These are phyloP conservation scores for Magnaporthiopsis rhizophila DNA, from an alignment of 2,329 filamentous ascomycete genomes.

Conservation along the genomic window DNA sequence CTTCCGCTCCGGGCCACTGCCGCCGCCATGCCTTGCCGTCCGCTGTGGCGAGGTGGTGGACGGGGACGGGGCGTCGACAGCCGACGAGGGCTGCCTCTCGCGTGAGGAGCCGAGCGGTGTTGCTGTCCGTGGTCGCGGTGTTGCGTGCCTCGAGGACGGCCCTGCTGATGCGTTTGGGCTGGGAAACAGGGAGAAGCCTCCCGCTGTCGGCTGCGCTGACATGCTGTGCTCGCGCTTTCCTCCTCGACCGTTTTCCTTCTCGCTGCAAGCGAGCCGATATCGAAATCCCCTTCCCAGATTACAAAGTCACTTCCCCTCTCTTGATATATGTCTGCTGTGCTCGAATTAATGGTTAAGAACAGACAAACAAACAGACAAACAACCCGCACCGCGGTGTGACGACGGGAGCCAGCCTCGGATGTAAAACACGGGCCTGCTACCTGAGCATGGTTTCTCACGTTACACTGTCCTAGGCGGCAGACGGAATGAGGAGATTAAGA, in stretches of 20 bases:
- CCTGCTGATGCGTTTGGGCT: conserved; percentile 31
- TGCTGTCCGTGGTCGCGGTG: conserved; percentile 26
- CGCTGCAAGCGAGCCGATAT: background rate
- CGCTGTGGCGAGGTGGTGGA: background rate
- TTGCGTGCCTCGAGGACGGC: conserved; percentile 33
- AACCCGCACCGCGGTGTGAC: background rate
- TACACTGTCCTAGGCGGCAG: background rate
- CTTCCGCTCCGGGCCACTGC: conserved; percentile 21
- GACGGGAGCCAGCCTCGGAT: background rate
- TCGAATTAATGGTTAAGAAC: background rate
- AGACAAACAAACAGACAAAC: background rate
- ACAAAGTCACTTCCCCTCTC: background rate
- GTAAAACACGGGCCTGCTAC: background rate
- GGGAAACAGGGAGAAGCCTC: conserved; percentile 51
- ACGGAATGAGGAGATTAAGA: background rate
- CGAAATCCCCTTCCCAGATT: background rate
- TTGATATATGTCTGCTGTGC: background rate
- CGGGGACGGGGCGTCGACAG: conserved; percentile 22
- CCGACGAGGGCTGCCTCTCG: conserved; percentile 14
- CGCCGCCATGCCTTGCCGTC: background rate
- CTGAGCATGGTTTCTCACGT: conserved; percentile 1
- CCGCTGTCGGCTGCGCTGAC: conserved; percentile 30
- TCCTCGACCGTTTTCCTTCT: background rate
- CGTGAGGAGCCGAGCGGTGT: conserved; percentile 24
- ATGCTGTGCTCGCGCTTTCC: conserved; percentile 20